These are phyloP conservation scores for Monosporozyma solicola DNA, from an alignment of 805 yeast species.

Conservation along the genomic window DNA sequence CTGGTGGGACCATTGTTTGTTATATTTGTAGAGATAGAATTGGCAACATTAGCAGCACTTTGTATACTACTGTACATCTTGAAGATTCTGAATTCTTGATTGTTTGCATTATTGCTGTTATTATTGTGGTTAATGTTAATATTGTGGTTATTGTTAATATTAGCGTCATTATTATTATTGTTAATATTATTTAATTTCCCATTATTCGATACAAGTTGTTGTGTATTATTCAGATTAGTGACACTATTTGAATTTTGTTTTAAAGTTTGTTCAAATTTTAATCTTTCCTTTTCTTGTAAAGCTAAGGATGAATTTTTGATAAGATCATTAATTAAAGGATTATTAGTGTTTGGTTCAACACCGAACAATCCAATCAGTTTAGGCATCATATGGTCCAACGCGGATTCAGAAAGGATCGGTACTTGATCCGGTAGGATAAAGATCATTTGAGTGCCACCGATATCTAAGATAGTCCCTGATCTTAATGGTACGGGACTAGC, in stretches of 20 bases:
- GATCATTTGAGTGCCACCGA: conserved; percentile 99
- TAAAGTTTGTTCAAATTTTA: conserved; percentile 5
- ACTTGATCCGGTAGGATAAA: conserved; percentile 88
- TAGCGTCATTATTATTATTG: neutral
- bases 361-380: conserved; percentile 22
- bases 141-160: conserved; percentile 7
- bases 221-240: conserved; percentile 3
- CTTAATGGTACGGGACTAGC: conserved; percentile 47
- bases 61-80: conserved; percentile 24
- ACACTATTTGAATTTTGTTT: conserved; percentile 1
- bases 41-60: neutral
- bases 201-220: no score
- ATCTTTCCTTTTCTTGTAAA: conserved; percentile 5
- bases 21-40: neutral
- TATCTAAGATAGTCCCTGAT: conserved; percentile 86
- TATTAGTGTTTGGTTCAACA: conserved; percentile 13
- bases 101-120: conserved; percentile 2
- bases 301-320: conserved; percentile 16
- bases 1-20: conserved; percentile 3
- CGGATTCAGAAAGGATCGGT: conserved; percentile 47
- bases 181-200: neutral
- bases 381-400: conserved; percentile 29
- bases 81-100: conserved; percentile 24
- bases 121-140: conserved; percentile 4
- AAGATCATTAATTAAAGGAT: conserved; percentile 17